Conservation (phyloP, 768 basidiomycete genomes). For the Lactarius hengduanensis region DNA sequence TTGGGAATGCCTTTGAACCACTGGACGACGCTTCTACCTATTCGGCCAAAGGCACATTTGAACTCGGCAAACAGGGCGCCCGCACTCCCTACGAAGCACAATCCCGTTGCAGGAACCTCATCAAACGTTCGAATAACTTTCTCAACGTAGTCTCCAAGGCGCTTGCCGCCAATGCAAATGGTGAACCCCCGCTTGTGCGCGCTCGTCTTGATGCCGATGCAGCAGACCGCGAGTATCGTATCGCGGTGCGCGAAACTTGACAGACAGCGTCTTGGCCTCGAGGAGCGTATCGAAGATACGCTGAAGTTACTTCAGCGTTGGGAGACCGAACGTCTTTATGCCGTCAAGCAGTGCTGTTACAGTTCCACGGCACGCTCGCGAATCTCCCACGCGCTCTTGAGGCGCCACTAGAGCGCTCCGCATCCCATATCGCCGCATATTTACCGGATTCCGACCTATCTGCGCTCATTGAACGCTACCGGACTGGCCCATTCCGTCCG, state of each 20-base stretch:
- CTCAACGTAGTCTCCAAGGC: slow-evolving; percentile 75
- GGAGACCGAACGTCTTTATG: slow-evolving; percentile 80
- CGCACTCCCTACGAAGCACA: slow-evolving; percentile 36
- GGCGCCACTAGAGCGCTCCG: slow-evolving; percentile 63
- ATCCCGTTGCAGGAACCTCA: slow-evolving; percentile 52
- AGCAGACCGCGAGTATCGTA: slow-evolving; percentile 77
- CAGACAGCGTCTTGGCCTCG: slow-evolving; percentile 77
- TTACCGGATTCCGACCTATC: slow-evolving; percentile 85
- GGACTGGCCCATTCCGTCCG: slow-evolving; percentile 92
- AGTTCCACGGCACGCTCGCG: slow-evolving; percentile 80
- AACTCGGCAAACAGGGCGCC: slow-evolving; percentile 45
- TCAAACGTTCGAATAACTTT: slow-evolving; percentile 68
- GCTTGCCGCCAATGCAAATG: slow-evolving; percentile 44
- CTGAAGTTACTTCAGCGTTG: slow-evolving; percentile 78
- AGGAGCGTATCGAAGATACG: slow-evolving; percentile 82
- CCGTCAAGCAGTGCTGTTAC: slow-evolving; percentile 84
- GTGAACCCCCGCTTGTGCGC: slow-evolving; percentile 67
- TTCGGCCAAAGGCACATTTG: slow-evolving; percentile 82
- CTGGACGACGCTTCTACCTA: slow-evolving; percentile 82
- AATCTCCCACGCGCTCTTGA: slow-evolving; percentile 69
- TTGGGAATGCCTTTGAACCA: slow-evolving; percentile 78
- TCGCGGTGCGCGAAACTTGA: slow-evolving; percentile 82
- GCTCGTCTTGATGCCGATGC: slow-evolving; percentile 76
- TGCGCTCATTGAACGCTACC: slow-evolving; percentile 87
- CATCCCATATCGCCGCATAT: slow-evolving; percentile 76